Conservation (phyloP, 768 basidiomycete species). For the Leucocoprinus leucothites region DNA sequence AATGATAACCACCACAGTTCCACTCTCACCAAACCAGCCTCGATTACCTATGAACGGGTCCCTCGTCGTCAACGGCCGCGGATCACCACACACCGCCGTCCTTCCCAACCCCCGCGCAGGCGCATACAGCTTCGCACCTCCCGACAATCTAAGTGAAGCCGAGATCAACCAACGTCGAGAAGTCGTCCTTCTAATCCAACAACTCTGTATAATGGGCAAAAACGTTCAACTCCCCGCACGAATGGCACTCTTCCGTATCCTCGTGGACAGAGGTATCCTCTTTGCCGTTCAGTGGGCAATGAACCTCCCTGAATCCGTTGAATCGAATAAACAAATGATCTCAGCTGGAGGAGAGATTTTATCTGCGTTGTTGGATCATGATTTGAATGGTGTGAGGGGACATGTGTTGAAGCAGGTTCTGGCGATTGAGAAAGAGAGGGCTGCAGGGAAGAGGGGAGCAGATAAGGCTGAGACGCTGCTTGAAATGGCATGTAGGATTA, state of each 20-base stretch:
- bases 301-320: slow-evolving; percentile 57
- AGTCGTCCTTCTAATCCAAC: slow-evolving; percentile 85
- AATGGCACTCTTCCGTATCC: slow-evolving; percentile 77
- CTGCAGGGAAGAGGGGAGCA: slow-evolving; percentile 49
- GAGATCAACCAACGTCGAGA: slow-evolving; percentile 64
- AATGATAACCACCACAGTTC: slow-evolving; percentile 10
- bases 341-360: slow-evolving; percentile 85
- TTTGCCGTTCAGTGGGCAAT: slow-evolving; percentile 94
- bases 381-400: slow-evolving; percentile 78
- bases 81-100: not conserved
- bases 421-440: slow-evolving; percentile 66
- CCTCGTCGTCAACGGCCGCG: slow-evolving; percentile 22
- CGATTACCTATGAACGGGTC: slow-evolving; percentile 27
- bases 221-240: slow-evolving; percentile 90
- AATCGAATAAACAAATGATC: slow-evolving; percentile 53
- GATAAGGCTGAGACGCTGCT: slow-evolving; percentile 73
- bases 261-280: slow-evolving; percentile 86
- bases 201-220: slow-evolving; percentile 94
- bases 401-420: slow-evolving; percentile 81
- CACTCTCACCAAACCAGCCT: not conserved
- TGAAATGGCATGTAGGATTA: slow-evolving; percentile 69
- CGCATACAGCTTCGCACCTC: slow-evolving; percentile 54
- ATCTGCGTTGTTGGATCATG: slow-evolving; percentile 84
- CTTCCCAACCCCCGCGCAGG: slow-evolving; percentile 20
- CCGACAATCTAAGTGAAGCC: slow-evolving; percentile 50